phyloP scores from a whole-genome alignment of 139 green algal genomes.

The Chlamydomonas sphaeroides region DNA sequence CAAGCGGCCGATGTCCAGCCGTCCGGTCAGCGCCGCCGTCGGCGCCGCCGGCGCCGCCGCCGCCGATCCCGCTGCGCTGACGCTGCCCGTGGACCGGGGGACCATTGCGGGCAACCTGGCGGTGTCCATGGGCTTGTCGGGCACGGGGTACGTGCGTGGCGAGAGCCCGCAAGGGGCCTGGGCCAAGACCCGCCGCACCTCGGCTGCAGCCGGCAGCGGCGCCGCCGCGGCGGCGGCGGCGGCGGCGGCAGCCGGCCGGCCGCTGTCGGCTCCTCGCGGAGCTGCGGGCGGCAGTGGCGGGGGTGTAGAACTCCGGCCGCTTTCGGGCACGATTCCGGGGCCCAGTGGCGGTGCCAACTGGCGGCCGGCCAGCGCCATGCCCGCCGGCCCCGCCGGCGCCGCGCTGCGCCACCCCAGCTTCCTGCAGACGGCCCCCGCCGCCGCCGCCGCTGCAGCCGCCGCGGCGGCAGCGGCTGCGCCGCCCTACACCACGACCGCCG shows the following conservation, averaged over 20 bases:
- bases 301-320: too few species aligned
- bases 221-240: not conserved
- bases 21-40: slow-evolving; percentile 1
- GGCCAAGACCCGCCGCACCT: not conserved
- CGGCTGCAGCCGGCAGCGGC: not conserved
- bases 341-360: not conserved
- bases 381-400: not conserved
- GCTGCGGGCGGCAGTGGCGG: too few species aligned
- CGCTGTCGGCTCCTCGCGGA: not conserved
- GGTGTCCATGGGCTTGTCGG: not conserved
- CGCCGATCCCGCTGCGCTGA: not conserved
- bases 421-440: not conserved
- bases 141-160: not conserved
- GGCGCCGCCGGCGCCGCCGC: not conserved
- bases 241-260: not conserved
- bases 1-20: not conserved
- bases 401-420: not conserved
- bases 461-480: not conserved
- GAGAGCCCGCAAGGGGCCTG: slow-evolving; percentile 7
- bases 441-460: not conserved
- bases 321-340: too few species aligned
- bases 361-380: not conserved
- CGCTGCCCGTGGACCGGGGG: not conserved
- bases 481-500: too few species aligned
- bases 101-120: slow-evolving; percentile 4